Evolutionary conservation across 345 rosid genomes (phyloP).

Genomic region (Noccaea caerulescens): DNA sequence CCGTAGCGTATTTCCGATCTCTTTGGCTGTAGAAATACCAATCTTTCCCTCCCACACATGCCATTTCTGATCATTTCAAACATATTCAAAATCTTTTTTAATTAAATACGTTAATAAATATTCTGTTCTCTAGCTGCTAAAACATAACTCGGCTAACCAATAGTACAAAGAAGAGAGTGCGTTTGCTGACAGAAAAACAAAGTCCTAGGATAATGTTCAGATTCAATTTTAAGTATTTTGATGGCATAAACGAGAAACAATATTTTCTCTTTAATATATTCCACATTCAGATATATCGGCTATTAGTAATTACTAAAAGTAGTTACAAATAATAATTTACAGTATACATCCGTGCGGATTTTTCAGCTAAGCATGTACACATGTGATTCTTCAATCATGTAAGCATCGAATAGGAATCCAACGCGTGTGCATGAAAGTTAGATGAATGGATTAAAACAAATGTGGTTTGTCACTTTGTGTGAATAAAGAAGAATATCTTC

Average conservation of each 20-base stretch:
- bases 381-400: slow-evolving; percentile 25
- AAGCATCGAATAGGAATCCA: background rate
- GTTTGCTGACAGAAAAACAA: too few species aligned
- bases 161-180: background rate
- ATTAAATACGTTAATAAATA: background rate
- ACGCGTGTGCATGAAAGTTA: slow-evolving; percentile 23
- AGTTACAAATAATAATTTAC: background rate
- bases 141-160: background rate
- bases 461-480: background rate
- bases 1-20: slow-evolving; percentile 89
- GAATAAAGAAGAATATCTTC: slow-evolving; percentile 17
- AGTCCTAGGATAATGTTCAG: too few species aligned
- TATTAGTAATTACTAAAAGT: background rate
- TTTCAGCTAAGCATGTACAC: slow-evolving; percentile 22
- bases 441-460: background rate
- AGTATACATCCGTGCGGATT: slow-evolving; percentile 7
- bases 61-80: slow-evolving; percentile 52
- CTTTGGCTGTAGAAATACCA: slow-evolving; percentile 91
- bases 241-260: too few species aligned
- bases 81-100: background rate
- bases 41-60: slow-evolving; percentile 83
- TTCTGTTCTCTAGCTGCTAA: too few species aligned
- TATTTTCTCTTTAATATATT: background rate
- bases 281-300: slow-evolving; percentile 3
- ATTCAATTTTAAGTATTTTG: too few species aligned